These are phyloP conservation scores for Sclerotinia minor DNA, from an alignment of 2,329 filamentous ascomycete species.

Conservation along the genomic window DNA sequence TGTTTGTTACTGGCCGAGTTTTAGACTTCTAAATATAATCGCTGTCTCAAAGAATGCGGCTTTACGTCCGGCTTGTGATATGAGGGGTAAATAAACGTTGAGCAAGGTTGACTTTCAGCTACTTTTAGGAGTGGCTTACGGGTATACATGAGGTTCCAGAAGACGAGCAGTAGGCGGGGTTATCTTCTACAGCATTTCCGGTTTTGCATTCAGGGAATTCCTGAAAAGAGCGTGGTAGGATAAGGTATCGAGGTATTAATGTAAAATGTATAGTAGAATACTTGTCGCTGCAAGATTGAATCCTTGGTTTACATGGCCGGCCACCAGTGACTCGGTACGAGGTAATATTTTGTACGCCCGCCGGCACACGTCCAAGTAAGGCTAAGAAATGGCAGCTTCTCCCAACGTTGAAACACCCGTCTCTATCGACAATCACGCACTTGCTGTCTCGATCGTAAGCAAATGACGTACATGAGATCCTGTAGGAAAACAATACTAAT, in stretches of 20 bases:
- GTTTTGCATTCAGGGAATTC: not conserved
- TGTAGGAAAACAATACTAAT: not conserved
- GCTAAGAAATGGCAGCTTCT: not conserved
- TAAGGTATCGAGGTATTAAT: not conserved
- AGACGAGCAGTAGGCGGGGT: slow-evolving; percentile 4
- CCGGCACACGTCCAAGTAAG: not conserved
- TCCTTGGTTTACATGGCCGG: not conserved
- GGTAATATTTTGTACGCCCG: not conserved
- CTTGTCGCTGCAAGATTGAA: not conserved
- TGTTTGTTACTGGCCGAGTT: not conserved
- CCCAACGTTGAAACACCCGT: not conserved
- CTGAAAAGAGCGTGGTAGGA: not conserved
- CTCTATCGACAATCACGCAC: slow-evolving; percentile 8
- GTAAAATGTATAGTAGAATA: not conserved
- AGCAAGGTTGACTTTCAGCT: slow-evolving; percentile 1
- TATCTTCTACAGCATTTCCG: slow-evolving; percentile 2
- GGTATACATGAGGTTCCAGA: slow-evolving; percentile 13
- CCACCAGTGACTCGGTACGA: not conserved
- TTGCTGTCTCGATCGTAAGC: not conserved
- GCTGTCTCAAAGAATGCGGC: slow-evolving; percentile 7
- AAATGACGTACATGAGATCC: slow-evolving; percentile 7
- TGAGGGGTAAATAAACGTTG: slow-evolving; percentile 14
- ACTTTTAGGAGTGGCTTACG: slow-evolving; percentile 4
- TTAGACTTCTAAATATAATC: slow-evolving; percentile 2
- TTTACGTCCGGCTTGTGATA: slow-evolving; percentile 11